Conservation (phyloP, 805 yeast genomes). For the Yamadazyma takamatsuzukensis region DNA sequence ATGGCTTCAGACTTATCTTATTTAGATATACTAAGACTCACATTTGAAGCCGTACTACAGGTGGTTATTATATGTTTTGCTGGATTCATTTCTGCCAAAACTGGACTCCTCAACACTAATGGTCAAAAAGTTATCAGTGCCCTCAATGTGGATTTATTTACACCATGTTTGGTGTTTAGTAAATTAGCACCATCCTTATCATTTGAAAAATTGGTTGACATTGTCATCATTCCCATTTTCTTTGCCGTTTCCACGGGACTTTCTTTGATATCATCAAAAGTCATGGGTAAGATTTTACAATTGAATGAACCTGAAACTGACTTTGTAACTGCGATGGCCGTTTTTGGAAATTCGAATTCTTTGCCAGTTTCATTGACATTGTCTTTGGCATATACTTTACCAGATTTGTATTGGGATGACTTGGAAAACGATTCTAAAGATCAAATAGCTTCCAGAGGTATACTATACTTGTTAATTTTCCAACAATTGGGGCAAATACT, state of each 20-base stretch:
- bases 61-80: slow-evolving; percentile 82
- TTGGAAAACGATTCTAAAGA: slow-evolving; percentile 62
- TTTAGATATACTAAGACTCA: slow-evolving; percentile 54
- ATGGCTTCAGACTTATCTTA: slow-evolving; percentile 32
- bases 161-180: slow-evolving; percentile 91
- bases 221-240: slow-evolving; percentile 79
- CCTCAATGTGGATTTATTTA: slow-evolving; percentile 86
- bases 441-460: slow-evolving; percentile 74
- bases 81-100: slow-evolving; percentile 80
- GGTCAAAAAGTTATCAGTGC: slow-evolving; percentile 77
- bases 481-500: slow-evolving; percentile 81
- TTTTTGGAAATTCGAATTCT: slow-evolving; percentile 93
- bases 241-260: slow-evolving; percentile 80
- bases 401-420: slow-evolving; percentile 73
- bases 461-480: slow-evolving; percentile 66
- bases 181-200: slow-evolving; percentile 69
- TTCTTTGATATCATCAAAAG: slow-evolving; percentile 59
- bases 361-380: slow-evolving; percentile 88
- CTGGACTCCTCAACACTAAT: slow-evolving; percentile 62
- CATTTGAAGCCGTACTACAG: slow-evolving; percentile 88
- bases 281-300: slow-evolving; percentile 49
- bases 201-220: slow-evolving; percentile 71
- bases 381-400: slow-evolving; percentile 72
- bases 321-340: slow-evolving; percentile 95
- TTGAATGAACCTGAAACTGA: slow-evolving; percentile 76